Evolutionary conservation across 2,329 filamentous ascomycete genomes (phyloP), one percentile per base, ranked within the genome.

Genomic region (Aspergillus sp.): DNA sequence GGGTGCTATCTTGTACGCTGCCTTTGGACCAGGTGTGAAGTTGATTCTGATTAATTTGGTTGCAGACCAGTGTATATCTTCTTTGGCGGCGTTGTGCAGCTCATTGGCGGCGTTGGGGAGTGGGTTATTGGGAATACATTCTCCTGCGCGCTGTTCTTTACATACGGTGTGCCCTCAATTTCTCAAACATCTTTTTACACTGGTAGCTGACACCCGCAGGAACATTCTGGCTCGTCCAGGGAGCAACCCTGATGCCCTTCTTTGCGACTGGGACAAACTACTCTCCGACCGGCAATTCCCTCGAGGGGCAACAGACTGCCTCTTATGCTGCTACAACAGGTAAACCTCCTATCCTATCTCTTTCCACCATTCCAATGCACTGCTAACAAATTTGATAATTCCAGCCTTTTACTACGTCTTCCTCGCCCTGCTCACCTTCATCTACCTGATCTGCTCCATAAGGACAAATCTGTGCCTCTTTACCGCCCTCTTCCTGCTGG

Each of bases 91-190:
- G 56, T 83, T 44, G 78, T 81, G 0, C 67, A 71, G 22, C 53
- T 70, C 6, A 53, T 71, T 1, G 68, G 68, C 5, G 70, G 55
- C 0, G 57, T 72, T 22, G 70, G 70, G 45, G 81, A 84, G 74
- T 84, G 77, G 76, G 76, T 84, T 53, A 71, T 85, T 30, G 81
- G 81, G 43, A 84, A 84, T 66, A 84, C 81, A 1, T 85, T 84
- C 61, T 78, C 81, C 1, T 82, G 79, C 53, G 80, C 83, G 11
- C 75, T 80, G 56, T 85, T 83, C 68, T 76, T 75, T 42, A 79
- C 78, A 34, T 84, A 83, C 57, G 78, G 77, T 71, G 62, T 24
- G 44, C 26, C 11, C 26, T 30, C 8, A 11, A 9, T 0, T 24
- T 17, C 24, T n/a, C n/a, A n/a, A n/a, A n/a, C n/a, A n/a, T n/a